Evolutionary conservation across 148 eudicot species (phyloP), one percentile per base, ranked within the genome.

Genomic region (Mesembryanthemum crystallinum): DNA sequence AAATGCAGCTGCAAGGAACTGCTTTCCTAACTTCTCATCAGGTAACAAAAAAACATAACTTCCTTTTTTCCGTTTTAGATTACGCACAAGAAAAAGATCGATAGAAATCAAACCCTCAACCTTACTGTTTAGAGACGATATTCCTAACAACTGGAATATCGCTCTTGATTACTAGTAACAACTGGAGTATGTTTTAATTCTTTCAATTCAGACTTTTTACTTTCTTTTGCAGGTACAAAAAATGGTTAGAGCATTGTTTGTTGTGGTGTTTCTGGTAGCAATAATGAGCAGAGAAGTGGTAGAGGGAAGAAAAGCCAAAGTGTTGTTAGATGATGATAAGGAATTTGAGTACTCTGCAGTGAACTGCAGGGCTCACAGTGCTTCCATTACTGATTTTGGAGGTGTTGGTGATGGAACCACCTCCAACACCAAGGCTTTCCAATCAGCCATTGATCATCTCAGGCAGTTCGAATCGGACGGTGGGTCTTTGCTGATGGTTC

Each of bases 391-490:
- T 20, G 93, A 94, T 72, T 94, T 90, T 69, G 98, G 98, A 58
- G 98, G 96, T 0, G 85, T 94, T 7, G 96, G 96, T 2, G 98
- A 94, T 62, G 98, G 98, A 33, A 59, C 43, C 24, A 90, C 98
- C 3, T 82, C 84, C 43, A 94, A 94, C 37, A 94, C 98, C 5
- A 79, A 80, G 70, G 98, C 96, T 3, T 94, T 94, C 75, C 84
- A 74, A 79, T 71, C 85, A 8, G 98, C 97, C 62, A 77, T 94
- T 45, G 76, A 86, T 45, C 76, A 89, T 76, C 92, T 94, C 6
- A 81, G 90, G 64, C 89, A 87, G 79, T 92, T 68, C 67, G 85
- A 71, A 78, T 75, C 81, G 1, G 82, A 89, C 12, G 96, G 97
- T 30, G 98, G 98, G 33, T 83, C 92, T 3, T 77, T 86, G 78